Conservation (phyloP, 371 early-diverging fungal genomes). For the Lichtheimia hyalospora region DNA sequence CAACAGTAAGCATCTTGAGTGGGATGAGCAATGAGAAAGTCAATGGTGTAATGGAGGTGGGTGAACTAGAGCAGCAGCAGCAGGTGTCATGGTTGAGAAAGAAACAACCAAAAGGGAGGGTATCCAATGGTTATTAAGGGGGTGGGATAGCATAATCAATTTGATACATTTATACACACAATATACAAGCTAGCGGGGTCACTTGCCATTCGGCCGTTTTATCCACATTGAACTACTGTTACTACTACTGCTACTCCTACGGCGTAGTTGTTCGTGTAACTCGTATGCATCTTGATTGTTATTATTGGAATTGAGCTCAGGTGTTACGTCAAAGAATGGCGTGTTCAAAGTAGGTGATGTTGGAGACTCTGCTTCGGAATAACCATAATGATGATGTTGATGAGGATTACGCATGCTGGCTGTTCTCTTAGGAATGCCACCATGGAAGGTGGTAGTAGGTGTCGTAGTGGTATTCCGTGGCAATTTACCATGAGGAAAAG, state of each 20-base stretch:
- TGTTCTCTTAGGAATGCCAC: slow-evolving; percentile 44
- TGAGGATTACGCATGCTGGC: slow-evolving; percentile 15
- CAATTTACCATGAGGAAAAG: background rate
- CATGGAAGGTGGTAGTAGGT: slow-evolving; percentile 26
- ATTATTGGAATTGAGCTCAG: slow-evolving; percentile 5
- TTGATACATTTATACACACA: background rate
- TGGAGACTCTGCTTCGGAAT: slow-evolving; percentile 34
- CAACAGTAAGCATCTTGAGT: no score
- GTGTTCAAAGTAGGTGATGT: slow-evolving; percentile 34
- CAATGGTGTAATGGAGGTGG: no score
- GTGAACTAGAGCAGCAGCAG: no score
- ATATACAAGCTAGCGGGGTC: background rate
- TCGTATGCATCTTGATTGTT: slow-evolving; percentile 14
- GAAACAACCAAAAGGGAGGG: background rate
- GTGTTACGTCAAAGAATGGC: slow-evolving; percentile 16
- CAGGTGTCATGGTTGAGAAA: background rate
- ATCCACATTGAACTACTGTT: slow-evolving; percentile 5
- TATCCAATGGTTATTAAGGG: background rate
- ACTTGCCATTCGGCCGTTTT: slow-evolving; percentile 1
- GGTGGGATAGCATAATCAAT: background rate
- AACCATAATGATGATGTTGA: slow-evolving; percentile 17
- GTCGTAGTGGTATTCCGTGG: background rate
- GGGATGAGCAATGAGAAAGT: no score
- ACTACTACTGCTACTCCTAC: slow-evolving; percentile 6
- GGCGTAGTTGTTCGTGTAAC: slow-evolving; percentile 1